Conservation (phyloP, 2,329 filamentous ascomycete species). For the Aspergillus sergii region DNA sequence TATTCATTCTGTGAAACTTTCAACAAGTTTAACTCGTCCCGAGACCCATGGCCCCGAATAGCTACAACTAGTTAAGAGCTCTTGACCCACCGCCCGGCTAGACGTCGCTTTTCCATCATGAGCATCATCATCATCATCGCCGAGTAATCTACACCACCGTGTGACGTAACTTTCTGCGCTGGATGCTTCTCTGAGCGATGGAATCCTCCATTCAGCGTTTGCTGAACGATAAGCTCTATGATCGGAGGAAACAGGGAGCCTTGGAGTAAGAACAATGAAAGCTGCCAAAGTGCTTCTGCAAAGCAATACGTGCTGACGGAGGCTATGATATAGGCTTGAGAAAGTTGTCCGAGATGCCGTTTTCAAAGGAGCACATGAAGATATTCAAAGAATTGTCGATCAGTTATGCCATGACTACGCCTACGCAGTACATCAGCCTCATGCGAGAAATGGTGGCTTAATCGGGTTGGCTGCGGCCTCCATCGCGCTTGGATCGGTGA, state of each 20-base stretch:
- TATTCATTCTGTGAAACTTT: background rate
- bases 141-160: background rate
- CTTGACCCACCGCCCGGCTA: conserved; percentile 8
- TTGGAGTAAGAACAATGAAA: conserved; percentile 71
- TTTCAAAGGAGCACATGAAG: conserved; percentile 72
- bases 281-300: background rate
- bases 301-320: conserved; percentile 9
- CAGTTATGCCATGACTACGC: conserved; percentile 98
- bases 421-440: conserved; percentile 94
- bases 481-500: conserved; percentile 88
- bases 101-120: conserved; percentile 5
- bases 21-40: background rate
- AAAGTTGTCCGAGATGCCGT: conserved; percentile 84
- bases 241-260: conserved; percentile 94
- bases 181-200: conserved; percentile 57
- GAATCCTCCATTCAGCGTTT: conserved; percentile 86
- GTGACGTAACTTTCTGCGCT: conserved; percentile 21
- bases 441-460: conserved; percentile 92
- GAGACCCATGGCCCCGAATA: conserved; percentile 2
- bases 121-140: conserved; percentile 1
- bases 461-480: conserved; percentile 94
- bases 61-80: conserved; percentile 3
- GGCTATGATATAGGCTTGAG: conserved; percentile 67
- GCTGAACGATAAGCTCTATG: conserved; percentile 97
- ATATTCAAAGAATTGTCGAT: conserved; percentile 84